phyloP scores from a whole-genome alignment of 306 rosid genomes.

The Glycyrrhiza uralensis region DNA sequence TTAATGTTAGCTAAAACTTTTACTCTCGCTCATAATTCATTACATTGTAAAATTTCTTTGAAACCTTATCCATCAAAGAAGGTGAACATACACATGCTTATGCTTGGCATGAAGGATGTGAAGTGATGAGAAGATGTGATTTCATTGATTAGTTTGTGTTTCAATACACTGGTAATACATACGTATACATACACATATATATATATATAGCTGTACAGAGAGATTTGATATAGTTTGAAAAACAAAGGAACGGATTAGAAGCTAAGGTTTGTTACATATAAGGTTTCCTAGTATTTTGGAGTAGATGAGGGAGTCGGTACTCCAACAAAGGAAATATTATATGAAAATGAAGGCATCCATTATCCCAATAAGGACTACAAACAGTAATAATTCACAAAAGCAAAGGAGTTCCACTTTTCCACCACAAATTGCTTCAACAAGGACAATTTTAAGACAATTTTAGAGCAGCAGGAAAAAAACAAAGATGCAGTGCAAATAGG shows the following conservation, averaged over 20 bases:
- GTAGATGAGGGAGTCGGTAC: no score
- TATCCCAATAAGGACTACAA: neutral
- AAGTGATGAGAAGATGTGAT: no score
- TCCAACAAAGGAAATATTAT: neutral
- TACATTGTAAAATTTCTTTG: neutral
- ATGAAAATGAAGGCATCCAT: neutral
- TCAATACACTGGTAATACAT: no score
- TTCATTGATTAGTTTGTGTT: no score
- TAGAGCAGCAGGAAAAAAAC: neutral
- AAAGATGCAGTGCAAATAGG: neutral
- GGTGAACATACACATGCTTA: neutral
- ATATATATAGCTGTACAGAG: no score
- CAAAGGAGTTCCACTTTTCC: neutral
- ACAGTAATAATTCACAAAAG: neutral
- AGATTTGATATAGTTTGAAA: no score
- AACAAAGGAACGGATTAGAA: no score
- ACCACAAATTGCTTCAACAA: neutral
- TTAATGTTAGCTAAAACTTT: neutral
- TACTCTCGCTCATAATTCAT: neutral
- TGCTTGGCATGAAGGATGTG: neutral
- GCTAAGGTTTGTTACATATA: no score
- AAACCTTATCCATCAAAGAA: neutral
- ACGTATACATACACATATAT: no score
- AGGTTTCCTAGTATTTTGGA: no score
- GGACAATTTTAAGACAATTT: neutral